Base-by-base conservation (phyloP, 441 rosid genomes). In the Macaranga tanarius region DNA sequence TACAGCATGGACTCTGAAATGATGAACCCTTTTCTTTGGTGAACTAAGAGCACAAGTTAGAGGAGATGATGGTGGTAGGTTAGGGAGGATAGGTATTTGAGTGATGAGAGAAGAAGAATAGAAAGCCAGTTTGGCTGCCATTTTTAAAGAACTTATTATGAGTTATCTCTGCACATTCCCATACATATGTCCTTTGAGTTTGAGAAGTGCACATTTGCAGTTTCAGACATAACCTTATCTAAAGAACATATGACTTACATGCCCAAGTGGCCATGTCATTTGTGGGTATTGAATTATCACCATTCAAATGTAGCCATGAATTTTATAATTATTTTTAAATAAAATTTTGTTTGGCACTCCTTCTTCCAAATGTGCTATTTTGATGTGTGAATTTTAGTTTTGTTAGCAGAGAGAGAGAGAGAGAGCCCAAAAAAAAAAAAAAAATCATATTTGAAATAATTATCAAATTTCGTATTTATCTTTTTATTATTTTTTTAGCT, bases 1-100 rank as follows among this genome's bases (percentile, higher is more conserved):
- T 52, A 76, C 78, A 10, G 97, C 96, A 19, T 78, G 86, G 75
- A 89, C 73, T 83, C 75, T 86, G 84, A 88, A 87, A 25, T 48
- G 82, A 65, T 69, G 75, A 74, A 62, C 47, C 67, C 79, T 70
- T 69, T 75, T 63, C 59, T 74, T 72, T 10, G 80, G 50, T 61
- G 79, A 47, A 69, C 31, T 1, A 54, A 59, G 61, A n/a, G 52
- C 9, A 75, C 8, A 34, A 72, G 50, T 69, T 48, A 45, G 68
- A 64, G 75, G 65, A 63, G 74, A 75, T 3, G 55, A 66, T 5
- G 79, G 68, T 31, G 72, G 58, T 62, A 77, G 22, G 19, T 68
- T 66, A 61, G 78, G 70, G 1, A 67, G 75, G 67, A 66, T 34
- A 26, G 85, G 68, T 61, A 31, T 15, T 10, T 42, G 83, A 75